phyloP scores from a whole-genome alignment of 2,329 filamentous ascomycete species.

The Tricladium varicosporioides region DNA sequence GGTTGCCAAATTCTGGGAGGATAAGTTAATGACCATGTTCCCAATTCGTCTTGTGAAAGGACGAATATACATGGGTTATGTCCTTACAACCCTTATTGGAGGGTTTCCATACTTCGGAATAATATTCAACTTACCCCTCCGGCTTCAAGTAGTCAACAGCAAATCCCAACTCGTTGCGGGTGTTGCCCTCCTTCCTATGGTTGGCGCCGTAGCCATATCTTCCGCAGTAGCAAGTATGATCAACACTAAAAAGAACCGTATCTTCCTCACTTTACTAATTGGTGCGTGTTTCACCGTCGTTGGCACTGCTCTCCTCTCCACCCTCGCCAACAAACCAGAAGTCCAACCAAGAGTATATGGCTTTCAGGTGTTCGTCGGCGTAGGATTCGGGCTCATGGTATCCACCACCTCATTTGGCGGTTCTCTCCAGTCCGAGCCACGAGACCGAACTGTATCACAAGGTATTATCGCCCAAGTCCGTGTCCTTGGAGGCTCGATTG shows the following conservation, averaged over 20 bases:
- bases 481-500: constrained; percentile 57
- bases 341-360: constrained; percentile 40
- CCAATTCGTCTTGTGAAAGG: constrained; percentile 19
- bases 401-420: constrained; percentile 46
- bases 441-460: constrained; percentile 49
- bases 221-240: constrained; percentile 54
- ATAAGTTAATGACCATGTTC: constrained; percentile 21
- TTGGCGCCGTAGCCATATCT: constrained; percentile 54
- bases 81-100: constrained; percentile 51
- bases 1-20: constrained; percentile 28
- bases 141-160: constrained; percentile 57
- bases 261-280: constrained; percentile 48
- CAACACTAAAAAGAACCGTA: constrained; percentile 53
- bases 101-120: constrained; percentile 58
- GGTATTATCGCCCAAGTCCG: constrained; percentile 59
- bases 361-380: constrained; percentile 54
- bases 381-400: constrained; percentile 52
- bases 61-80: constrained; percentile 19
- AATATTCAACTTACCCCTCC: constrained; percentile 57
- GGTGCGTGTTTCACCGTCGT: constrained; percentile 52
- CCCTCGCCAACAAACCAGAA: constrained; percentile 9
- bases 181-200: constrained; percentile 56
- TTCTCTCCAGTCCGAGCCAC: constrained; percentile 47
- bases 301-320: constrained; percentile 50
- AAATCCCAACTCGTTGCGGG: constrained; percentile 53